Percentiles rank a stretch among this genome's conserved stretches.
phyloP scores from a whole-genome alignment of 2,329 filamentous ascomycete species.

The Sclerotinia borealis region DNA sequence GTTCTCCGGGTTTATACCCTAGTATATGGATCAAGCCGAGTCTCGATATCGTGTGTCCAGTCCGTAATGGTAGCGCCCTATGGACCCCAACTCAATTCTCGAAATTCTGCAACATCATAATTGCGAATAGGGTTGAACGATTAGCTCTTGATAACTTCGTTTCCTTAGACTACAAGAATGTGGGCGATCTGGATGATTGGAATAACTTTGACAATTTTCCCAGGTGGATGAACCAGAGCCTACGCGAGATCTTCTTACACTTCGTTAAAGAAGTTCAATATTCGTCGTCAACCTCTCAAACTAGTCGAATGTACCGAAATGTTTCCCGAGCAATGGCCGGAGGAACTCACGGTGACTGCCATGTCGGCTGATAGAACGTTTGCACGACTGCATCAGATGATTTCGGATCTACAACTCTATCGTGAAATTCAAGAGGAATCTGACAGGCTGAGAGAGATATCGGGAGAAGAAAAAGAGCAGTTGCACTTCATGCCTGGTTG shows the following conservation, averaged over 20 bases:
- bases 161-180: background rate
- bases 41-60: background rate
- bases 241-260: background rate
- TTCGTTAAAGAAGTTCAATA: background rate
- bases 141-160: background rate
- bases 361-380: background rate
- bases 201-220: background rate
- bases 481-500: background rate
- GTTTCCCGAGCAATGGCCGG: no score
- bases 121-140: background rate
- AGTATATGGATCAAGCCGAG: background rate
- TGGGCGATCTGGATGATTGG: background rate
- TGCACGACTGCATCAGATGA: background rate
- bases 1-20: no score
- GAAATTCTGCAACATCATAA: background rate
- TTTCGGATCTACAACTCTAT: background rate
- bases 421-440: rapidly evolving
- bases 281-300: background rate
- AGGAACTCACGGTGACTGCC: background rate
- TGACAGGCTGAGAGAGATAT: background rate
- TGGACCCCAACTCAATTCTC: background rate
- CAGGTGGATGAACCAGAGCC: background rate
- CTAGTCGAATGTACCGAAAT: background rate
- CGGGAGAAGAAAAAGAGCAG: background rate
- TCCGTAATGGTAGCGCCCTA: background rate